phyloP scores from a whole-genome alignment of 2,329 filamentous ascomycete species.

The Aspergillus sp. region DNA sequence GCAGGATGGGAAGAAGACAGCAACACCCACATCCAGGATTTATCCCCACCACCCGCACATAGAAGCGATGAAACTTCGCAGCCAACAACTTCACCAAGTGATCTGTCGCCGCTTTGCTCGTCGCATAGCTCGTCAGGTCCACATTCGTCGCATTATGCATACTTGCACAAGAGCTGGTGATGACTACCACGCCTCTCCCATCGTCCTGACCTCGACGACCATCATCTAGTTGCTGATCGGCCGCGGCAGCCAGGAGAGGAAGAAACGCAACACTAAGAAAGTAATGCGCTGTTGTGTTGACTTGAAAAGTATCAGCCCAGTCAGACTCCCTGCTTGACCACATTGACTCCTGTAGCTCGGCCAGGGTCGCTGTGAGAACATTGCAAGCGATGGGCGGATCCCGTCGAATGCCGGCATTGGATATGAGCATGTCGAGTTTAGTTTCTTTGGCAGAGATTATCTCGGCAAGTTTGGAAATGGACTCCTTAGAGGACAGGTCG shows the following conservation, averaged over 20 bases:
- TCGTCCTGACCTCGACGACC: slow-evolving; percentile 36
- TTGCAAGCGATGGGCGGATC: slow-evolving; percentile 49
- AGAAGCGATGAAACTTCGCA: slow-evolving; percentile 49
- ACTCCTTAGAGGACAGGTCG: slow-evolving; percentile 37
- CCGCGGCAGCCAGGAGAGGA: slow-evolving; percentile 47
- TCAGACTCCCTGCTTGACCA: slow-evolving; percentile 48
- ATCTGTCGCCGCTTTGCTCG: slow-evolving; percentile 56
- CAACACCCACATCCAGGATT: slow-evolving; percentile 47
- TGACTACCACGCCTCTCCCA: slow-evolving; percentile 50
- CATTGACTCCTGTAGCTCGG: slow-evolving; percentile 50
- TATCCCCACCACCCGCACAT: slow-evolving; percentile 48
- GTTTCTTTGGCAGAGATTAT: slow-evolving; percentile 38
- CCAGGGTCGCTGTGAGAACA: slow-evolving; percentile 45
- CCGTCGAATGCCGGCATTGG: slow-evolving; percentile 53
- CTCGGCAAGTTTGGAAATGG: slow-evolving; percentile 38
- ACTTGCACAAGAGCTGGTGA: slow-evolving; percentile 56
- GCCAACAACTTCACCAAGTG: slow-evolving; percentile 54
- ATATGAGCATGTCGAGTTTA: slow-evolving; percentile 52
- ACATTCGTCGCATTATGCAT: slow-evolving; percentile 57
- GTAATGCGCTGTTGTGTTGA: slow-evolving; percentile 55
- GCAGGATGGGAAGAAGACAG: background rate
- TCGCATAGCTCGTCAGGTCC: slow-evolving; percentile 54
- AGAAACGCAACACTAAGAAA: slow-evolving; percentile 52
- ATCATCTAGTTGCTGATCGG: slow-evolving; percentile 28
- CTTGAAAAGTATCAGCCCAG: slow-evolving; percentile 50